Percentiles rank a stretch among this genome's conserved stretches.
Evolutionary conservation across 441 rosid species (phyloP).

Genomic region (Populus hybrid): DNA sequence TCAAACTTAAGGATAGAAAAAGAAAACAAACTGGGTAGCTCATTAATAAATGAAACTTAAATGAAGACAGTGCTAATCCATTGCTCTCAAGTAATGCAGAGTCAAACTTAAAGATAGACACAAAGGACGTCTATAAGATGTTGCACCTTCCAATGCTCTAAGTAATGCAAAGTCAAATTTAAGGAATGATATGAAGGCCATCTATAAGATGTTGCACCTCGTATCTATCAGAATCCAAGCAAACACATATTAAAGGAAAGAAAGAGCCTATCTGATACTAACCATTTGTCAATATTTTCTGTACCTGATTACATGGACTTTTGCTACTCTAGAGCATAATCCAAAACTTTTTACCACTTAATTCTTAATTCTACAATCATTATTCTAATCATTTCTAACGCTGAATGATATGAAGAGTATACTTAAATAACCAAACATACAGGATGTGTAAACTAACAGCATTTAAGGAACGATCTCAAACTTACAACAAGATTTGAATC

Average conservation of each 20-base stretch:
- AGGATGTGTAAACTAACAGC: neutral
- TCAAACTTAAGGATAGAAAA: too few species aligned
- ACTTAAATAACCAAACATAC: conserved; percentile 5
- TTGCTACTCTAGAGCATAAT: neutral
- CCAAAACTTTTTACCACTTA: neutral
- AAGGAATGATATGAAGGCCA: neutral
- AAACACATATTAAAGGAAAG: neutral
- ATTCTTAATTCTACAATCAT: neutral
- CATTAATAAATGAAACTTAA: neutral
- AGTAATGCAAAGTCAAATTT: neutral
- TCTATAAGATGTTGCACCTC: neutral
- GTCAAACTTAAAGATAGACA: neutral
- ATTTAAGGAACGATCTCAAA: conserved; percentile 9
- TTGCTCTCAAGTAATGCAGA: neutral
- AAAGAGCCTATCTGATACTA: neutral
- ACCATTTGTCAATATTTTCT: neutral
- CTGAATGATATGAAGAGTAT: neutral
- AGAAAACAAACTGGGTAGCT: neutral
- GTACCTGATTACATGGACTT: neutral
- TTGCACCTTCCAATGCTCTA: neutral
- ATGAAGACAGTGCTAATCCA: neutral
- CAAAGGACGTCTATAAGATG: too few species aligned
- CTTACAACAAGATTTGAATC: conserved; percentile 83
- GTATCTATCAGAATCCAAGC: neutral
- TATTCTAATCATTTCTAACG: neutral